Conservation (phyloP, 257 asterid genomes). For the Linderniella brevidens region DNA sequence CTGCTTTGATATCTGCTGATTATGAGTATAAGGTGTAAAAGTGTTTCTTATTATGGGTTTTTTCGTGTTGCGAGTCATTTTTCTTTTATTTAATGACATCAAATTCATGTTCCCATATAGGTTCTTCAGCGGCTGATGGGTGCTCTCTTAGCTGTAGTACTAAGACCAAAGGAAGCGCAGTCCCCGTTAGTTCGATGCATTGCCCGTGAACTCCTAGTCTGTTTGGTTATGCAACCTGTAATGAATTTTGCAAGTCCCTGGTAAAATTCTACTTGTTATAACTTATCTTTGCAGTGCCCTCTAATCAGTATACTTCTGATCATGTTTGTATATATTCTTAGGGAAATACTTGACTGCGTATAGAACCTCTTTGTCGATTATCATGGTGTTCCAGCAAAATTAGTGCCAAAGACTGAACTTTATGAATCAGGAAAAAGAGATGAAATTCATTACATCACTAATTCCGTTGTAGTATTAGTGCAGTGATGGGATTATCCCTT, state of each 20-base stretch:
- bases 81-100: constrained; percentile 3
- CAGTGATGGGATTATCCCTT: too few species aligned
- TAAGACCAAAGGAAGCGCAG: constrained; percentile 90
- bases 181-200: constrained; percentile 85
- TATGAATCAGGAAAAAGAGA: too few species aligned
- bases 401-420: too few species aligned
- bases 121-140: constrained; percentile 89
- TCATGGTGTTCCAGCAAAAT: too few species aligned
- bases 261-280: constrained; percentile 37
- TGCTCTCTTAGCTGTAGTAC: constrained; percentile 79
- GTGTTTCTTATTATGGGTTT: constrained; percentile 29
- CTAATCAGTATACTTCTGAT: too few species aligned
- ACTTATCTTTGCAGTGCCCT: constrained; percentile 2
- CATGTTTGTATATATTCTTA: too few species aligned
- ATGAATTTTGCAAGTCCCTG: constrained; percentile 82
- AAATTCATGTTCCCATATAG: constrained; percentile 24
- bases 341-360: too few species aligned
- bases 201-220: constrained; percentile 86
- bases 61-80: constrained; percentile 5
- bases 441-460: too few species aligned
- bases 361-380: too few species aligned
- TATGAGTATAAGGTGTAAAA: constrained; percentile 99
- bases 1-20: constrained; percentile 92
- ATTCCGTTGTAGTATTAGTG: too few species aligned
- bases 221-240: constrained; percentile 88